A percentile compares a stretch with the other conserved stretches of the same genome.
Evolutionary conservation across 2,329 filamentous ascomycete species (phyloP).

Genomic region (Scedosporium boydii): DNA sequence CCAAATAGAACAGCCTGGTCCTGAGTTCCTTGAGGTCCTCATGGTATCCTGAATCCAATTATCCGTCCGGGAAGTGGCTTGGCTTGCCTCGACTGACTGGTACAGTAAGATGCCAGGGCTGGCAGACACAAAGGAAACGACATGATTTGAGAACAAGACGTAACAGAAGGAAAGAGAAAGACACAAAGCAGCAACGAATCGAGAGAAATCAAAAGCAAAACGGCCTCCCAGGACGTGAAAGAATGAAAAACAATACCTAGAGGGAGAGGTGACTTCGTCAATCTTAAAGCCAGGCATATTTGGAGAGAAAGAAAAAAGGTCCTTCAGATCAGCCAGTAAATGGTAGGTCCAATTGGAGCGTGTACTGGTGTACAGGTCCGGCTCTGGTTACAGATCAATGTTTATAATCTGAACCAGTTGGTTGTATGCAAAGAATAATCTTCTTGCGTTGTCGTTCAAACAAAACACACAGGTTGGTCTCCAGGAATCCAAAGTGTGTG

Average conservation of each 20-base stretch:
- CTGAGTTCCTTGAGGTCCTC: neutral
- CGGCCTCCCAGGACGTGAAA: constrained; percentile 18
- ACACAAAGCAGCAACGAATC: neutral
- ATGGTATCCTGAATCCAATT: neutral
- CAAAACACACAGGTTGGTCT: neutral
- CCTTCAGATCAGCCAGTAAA: neutral
- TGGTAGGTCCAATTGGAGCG: neutral
- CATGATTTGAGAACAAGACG: constrained; percentile 11
- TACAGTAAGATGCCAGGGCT: constrained; percentile 1
- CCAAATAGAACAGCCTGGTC: neutral
- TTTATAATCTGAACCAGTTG: constrained; percentile 5
- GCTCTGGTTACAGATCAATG: neutral
- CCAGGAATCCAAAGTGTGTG: constrained; percentile 6
- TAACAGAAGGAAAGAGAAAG: constrained; percentile 4
- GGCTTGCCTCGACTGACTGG: neutral
- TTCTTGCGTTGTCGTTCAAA: neutral
- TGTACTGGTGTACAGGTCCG: neutral
- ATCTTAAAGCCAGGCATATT: constrained; percentile 19
- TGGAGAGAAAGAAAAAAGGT: constrained; percentile 2
- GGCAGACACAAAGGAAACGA: constrained; percentile 2
- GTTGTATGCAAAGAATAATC: neutral
- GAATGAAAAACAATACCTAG: constrained; percentile 52
- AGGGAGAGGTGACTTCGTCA: constrained; percentile 50
- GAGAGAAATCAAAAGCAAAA: constrained; percentile 7
- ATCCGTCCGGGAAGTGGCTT: neutral